Percentiles rank a stretch among this genome's conserved stretches.
Conservation (phyloP, 2,329 filamentous ascomycete species). For the Cercospora beticola region DNA sequence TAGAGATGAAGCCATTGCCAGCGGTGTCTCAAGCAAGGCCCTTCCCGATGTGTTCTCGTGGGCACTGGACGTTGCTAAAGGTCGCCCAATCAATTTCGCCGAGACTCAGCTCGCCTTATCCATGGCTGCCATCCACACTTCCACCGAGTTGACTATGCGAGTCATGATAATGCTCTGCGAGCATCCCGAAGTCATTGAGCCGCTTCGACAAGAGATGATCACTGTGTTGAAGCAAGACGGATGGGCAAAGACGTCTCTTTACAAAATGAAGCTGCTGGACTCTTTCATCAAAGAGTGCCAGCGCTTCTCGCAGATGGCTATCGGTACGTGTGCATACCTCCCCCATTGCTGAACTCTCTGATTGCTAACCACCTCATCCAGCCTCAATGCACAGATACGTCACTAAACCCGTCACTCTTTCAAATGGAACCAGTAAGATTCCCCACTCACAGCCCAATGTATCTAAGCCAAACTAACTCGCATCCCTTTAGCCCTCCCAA, state of each 20-base stretch:
- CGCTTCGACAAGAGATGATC: slow-evolving; percentile 27
- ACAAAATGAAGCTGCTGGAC: slow-evolving; percentile 35
- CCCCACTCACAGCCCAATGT: not conserved
- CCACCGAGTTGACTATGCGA: slow-evolving; percentile 25
- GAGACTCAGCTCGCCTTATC: slow-evolving; percentile 19
- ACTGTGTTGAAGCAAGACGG: slow-evolving; percentile 27
- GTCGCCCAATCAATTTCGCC: slow-evolving; percentile 12
- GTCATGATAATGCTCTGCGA: slow-evolving; percentile 27
- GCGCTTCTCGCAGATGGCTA: not conserved
- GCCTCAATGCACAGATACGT: slow-evolving; percentile 2
- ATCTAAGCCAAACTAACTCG: not conserved
- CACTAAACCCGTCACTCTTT: slow-evolving; percentile 22
- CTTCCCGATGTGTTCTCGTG: slow-evolving; percentile 27
- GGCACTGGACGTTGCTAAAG: slow-evolving; percentile 27
- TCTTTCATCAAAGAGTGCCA: slow-evolving; percentile 35
- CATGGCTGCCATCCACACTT: slow-evolving; percentile 15
- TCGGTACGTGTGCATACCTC: not conserved
- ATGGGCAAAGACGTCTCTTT: slow-evolving; percentile 30
- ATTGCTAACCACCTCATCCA: not conserved
- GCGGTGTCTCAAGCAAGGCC: not conserved
- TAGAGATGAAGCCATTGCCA: not conserved
- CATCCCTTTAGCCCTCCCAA: slow-evolving; percentile 19
- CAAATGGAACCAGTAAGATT: slow-evolving; percentile 29
- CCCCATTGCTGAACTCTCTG: not conserved
- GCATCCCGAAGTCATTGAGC: slow-evolving; percentile 31